phyloP scores from a whole-genome alignment of 2,329 filamentous ascomycete genomes.

The Alternaria burnsii region DNA sequence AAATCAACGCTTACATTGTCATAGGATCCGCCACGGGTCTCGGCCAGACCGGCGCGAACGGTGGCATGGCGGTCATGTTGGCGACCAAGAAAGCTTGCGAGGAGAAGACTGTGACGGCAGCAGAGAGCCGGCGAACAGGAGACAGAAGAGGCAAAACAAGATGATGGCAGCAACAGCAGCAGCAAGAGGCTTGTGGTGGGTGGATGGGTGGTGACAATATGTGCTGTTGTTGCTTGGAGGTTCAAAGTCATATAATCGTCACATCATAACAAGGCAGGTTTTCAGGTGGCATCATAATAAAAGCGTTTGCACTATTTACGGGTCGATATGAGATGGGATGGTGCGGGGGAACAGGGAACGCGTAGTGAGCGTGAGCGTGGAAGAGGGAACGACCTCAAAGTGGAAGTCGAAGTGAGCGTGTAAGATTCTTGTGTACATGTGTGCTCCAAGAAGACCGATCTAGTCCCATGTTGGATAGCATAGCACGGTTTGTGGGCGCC shows the following conservation, averaged over 20 bases:
- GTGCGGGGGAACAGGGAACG: background rate
- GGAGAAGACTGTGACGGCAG: background rate
- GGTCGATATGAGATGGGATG: constrained; percentile 1
- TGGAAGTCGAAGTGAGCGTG: background rate
- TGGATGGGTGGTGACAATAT: background rate
- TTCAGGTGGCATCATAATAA: background rate
- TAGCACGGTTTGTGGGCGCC: too few species aligned
- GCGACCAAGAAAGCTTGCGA: background rate
- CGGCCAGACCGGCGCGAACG: background rate
- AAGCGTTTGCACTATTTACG: background rate
- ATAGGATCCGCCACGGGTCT: too few species aligned
- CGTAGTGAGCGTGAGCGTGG: background rate
- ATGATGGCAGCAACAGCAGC: background rate
- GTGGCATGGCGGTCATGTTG: background rate
- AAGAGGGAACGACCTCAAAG: background rate
- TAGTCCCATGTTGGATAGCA: background rate
- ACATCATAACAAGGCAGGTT: background rate
- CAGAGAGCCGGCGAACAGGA: background rate
- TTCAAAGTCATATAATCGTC: background rate
- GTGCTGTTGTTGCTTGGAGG: background rate
- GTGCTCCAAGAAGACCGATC: background rate
- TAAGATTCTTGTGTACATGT: background rate
- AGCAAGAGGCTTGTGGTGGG: background rate
- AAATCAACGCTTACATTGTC: background rate
- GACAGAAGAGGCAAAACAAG: background rate